phyloP scores from a whole-genome alignment of 176 grass and related monocot genomes.

The Pontederia crassipes region DNA sequence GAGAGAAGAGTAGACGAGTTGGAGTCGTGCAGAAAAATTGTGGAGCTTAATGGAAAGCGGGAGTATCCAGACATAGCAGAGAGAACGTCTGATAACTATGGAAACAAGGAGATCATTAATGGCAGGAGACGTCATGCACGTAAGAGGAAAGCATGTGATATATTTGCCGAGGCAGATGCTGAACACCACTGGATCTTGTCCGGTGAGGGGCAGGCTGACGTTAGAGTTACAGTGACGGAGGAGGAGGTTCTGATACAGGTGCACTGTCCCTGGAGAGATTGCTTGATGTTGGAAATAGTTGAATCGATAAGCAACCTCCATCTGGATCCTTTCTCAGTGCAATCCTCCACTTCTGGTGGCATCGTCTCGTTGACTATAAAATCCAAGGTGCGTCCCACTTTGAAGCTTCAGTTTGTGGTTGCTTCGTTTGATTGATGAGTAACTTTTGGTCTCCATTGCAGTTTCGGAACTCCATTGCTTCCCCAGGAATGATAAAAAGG shows the following conservation, averaged over 20 bases:
- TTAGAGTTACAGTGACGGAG: slow-evolving; percentile 45
- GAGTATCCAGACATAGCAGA: slow-evolving; percentile 19
- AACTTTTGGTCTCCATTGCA: background rate
- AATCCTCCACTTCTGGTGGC: slow-evolving; percentile 38
- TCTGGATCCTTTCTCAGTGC: slow-evolving; percentile 62
- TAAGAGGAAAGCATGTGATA: slow-evolving; percentile 20
- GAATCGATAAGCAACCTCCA: slow-evolving; percentile 49
- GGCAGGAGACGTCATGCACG: slow-evolving; percentile 23
- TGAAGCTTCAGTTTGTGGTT: background rate
- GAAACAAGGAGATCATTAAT: slow-evolving; percentile 11
- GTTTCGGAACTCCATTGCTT: background rate
- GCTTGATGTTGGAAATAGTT: slow-evolving; percentile 50
- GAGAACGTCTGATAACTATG: slow-evolving; percentile 36
- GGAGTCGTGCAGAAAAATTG: slow-evolving; percentile 26
- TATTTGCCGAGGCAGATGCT: slow-evolving; percentile 6
- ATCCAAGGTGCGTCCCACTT: background rate
- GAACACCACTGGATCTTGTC: slow-evolving; percentile 26
- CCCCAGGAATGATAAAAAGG: slow-evolving; percentile 12
- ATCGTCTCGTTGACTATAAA: slow-evolving; percentile 45
- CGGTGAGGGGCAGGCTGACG: slow-evolving; percentile 28
- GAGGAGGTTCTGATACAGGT: slow-evolving; percentile 49
- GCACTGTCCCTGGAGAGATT: slow-evolving; percentile 65
- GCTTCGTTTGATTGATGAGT: background rate
- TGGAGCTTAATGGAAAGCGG: slow-evolving; percentile 2
- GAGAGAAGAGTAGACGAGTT: slow-evolving; percentile 48